These are phyloP conservation scores for Gypsophila paniculata DNA, from an alignment of 179 eudicot genomes.

Conservation along the genomic window DNA sequence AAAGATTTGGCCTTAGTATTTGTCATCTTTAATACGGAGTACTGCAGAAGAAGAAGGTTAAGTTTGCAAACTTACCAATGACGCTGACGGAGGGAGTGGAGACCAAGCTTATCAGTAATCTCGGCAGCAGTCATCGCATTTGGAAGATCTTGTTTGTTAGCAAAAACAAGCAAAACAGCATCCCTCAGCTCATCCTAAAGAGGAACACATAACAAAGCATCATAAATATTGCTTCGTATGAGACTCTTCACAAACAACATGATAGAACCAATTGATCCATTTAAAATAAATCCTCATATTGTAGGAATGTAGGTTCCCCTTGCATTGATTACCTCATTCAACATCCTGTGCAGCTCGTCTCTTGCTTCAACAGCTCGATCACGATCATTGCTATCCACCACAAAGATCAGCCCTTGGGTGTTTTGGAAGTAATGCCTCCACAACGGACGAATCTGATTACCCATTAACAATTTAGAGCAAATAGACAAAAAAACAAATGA, in stretches of 20 bases:
- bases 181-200: slow-evolving; percentile 30
- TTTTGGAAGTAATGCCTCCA: slow-evolving; percentile 41
- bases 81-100: slow-evolving; percentile 34
- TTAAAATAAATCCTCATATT: too few species aligned
- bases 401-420: slow-evolving; percentile 58
- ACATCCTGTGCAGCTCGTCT: slow-evolving; percentile 60
- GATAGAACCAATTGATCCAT: too few species aligned
- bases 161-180: slow-evolving; percentile 49
- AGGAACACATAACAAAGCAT: neutral
- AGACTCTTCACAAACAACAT: too few species aligned
- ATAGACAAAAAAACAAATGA: too few species aligned
- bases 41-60: too few species aligned
- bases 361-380: slow-evolving; percentile 53
- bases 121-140: slow-evolving; percentile 65
- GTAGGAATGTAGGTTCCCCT: too few species aligned
- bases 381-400: slow-evolving; percentile 64
- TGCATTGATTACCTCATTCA: slow-evolving; percentile 57
- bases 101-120: slow-evolving; percentile 45
- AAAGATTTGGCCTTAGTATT: slow-evolving; percentile 8
- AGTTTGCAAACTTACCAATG: slow-evolving; percentile 30
- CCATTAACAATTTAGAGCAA: too few species aligned
- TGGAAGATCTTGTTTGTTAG: slow-evolving; percentile 62
- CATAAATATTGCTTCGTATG: too few species aligned
- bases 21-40: too few species aligned
- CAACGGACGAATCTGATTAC: slow-evolving; percentile 31